Evolutionary conservation across 2,329 filamentous ascomycete genomes (phyloP), one percentile per base, ranked within the genome.

Genomic region (Metarhizium album): DNA sequence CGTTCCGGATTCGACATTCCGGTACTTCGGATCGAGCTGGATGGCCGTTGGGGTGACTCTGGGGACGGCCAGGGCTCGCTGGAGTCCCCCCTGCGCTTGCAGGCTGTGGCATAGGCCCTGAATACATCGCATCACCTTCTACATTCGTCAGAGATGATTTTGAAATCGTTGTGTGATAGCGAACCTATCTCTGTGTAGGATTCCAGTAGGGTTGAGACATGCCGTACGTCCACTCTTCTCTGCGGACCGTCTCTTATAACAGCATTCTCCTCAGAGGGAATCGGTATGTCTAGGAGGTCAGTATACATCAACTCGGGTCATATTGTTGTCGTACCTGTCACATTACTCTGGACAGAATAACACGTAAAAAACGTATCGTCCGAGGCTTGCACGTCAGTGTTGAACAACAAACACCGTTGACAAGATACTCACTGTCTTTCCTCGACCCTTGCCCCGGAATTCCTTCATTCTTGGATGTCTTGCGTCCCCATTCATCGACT

Each of bases 171-270:
- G 20, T 7, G 22, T 23, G 13, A 24, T 23, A 18, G 45, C 47
- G 45, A 37, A 46, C 47, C 50, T 14, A 49, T 16, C 46, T 42
- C 16, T 47, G 31, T 1, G 46, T 48, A 46, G 2, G 24, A 47
- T 18, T 42, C 50, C 29, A 31, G 20, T 14, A 43, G 46, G 1
- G 18, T 20, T 14, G 46, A 45, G 13, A 24, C 47, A 8, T 45
- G 43, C 9, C 35, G 18, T n/a, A 38, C 20, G 7, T 42, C 20
- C 9, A 49, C 50, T 9, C 37, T 23, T 18, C 50, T 31, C 23
- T 33, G 42, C n/a, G 51, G 51, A 7, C 51, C 51, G 4, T 49
- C 37, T 38, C 42, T 46, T 27, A 52, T 47, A 8, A 50, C 23
- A 20, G 45, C 43, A 20, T 43, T 31, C 22, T 50, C 43, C 6